phyloP scores from a whole-genome alignment of 2,329 filamentous ascomycete genomes.

The Pseudogymnoascus pannorum region DNA sequence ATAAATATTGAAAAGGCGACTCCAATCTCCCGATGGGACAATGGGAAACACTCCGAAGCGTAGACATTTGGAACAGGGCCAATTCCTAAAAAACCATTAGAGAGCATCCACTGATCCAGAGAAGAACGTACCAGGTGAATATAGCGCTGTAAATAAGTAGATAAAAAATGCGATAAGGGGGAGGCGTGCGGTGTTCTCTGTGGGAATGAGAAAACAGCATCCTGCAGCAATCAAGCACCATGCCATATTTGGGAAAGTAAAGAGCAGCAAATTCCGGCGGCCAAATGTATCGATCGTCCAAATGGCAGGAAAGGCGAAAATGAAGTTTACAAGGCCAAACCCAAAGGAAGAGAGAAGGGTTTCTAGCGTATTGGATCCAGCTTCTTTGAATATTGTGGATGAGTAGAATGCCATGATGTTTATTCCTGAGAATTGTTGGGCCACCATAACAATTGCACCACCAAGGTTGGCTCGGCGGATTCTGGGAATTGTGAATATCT shows the following conservation, averaged over 20 bases:
- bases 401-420: slow-evolving; percentile 46
- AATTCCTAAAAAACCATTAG: slow-evolving; percentile 23
- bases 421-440: slow-evolving; percentile 23
- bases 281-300: slow-evolving; percentile 56
- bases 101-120: neutral
- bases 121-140: slow-evolving; percentile 44
- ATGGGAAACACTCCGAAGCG: slow-evolving; percentile 47
- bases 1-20: slow-evolving; percentile 28
- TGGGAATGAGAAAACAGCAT: slow-evolving; percentile 36
- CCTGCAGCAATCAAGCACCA: slow-evolving; percentile 53
- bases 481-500: slow-evolving; percentile 61
- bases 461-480: slow-evolving; percentile 65
- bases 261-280: slow-evolving; percentile 36
- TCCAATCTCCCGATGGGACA: slow-evolving; percentile 42
- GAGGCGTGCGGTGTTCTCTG: slow-evolving; percentile 33
- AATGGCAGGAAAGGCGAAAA: slow-evolving; percentile 56
- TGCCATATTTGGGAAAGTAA: slow-evolving; percentile 59
- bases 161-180: slow-evolving; percentile 51
- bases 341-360: slow-evolving; percentile 54
- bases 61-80: slow-evolving; percentile 47
- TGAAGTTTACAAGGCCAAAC: slow-evolving; percentile 55
- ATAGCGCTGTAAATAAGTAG: slow-evolving; percentile 56
- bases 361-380: slow-evolving; percentile 33
- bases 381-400: slow-evolving; percentile 38
- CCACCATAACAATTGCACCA: slow-evolving; percentile 67